phyloP scores from a whole-genome alignment of 73 alveolate species.

The Stentor roeselii region DNA sequence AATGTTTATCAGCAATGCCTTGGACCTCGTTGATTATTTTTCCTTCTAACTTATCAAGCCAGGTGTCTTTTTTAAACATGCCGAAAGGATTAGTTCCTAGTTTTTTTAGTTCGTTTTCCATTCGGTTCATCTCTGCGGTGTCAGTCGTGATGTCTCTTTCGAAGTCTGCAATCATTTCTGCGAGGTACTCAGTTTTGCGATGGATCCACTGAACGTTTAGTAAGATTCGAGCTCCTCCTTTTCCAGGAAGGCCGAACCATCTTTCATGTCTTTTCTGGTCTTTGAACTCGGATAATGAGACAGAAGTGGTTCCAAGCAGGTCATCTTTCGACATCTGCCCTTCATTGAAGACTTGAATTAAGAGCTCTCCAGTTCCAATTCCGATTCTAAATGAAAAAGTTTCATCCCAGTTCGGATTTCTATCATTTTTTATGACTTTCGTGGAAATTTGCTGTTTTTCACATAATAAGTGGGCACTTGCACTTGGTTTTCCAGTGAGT shows the following conservation, averaged over 20 bases:
- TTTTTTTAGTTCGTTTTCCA: background rate
- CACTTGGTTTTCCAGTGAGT: constrained; percentile 42
- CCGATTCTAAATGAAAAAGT: constrained; percentile 44
- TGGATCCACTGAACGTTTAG: constrained; percentile 7
- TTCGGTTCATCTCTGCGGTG: background rate
- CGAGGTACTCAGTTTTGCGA: background rate
- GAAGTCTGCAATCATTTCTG: background rate
- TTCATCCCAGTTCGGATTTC: constrained; percentile 64
- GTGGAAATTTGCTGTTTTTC: constrained; percentile 38
- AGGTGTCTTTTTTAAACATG: background rate
- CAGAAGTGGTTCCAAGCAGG: constrained; percentile 39
- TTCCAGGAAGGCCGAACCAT: constrained; percentile 35
- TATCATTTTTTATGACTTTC: constrained; percentile 24
- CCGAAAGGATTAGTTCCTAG: background rate
- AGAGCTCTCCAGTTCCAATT: constrained; percentile 38
- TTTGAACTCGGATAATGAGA: constrained; percentile 34
- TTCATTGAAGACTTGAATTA: constrained; percentile 41
- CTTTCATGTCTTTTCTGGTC: constrained; percentile 51
- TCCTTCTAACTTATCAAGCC: background rate
- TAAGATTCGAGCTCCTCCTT: background rate
- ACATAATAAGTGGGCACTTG: constrained; percentile 36
- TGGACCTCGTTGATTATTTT: background rate
- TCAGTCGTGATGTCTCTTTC: background rate
- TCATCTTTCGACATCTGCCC: constrained; percentile 49
- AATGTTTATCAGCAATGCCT: background rate